These are phyloP conservation scores for Steccherinum ochraceum DNA, from an alignment of 768 basidiomycete species.

Conservation along the genomic window DNA sequence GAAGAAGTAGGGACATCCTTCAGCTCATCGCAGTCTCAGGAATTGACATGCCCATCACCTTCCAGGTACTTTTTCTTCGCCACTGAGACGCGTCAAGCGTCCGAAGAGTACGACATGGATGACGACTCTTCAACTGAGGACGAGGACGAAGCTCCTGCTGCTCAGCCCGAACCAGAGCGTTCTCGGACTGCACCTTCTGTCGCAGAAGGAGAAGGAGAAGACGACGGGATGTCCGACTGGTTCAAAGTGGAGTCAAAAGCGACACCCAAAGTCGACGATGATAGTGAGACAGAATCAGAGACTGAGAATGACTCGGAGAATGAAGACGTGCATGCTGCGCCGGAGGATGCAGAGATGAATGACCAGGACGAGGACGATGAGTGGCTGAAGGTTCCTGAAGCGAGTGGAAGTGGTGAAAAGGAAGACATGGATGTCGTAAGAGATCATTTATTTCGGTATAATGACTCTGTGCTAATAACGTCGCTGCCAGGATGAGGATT, in stretches of 20 bases:
- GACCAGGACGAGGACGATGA: slow-evolving; percentile 29
- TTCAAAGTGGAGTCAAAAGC: slow-evolving; percentile 55
- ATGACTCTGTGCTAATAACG: too few relatives aligned
- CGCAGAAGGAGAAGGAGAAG: slow-evolving; percentile 24
- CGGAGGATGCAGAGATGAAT: slow-evolving; percentile 17
- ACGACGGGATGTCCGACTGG: slow-evolving; percentile 54
- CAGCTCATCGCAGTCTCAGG: background rate
- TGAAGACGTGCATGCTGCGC: slow-evolving; percentile 38
- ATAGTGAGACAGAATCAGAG: slow-evolving; percentile 44
- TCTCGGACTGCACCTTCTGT: slow-evolving; percentile 1
- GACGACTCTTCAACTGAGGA: slow-evolving; percentile 28
- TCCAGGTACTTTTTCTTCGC: slow-evolving; percentile 77
- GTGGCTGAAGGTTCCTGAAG: slow-evolving; percentile 27
- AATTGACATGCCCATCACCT: too few relatives aligned
- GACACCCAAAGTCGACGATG: slow-evolving; percentile 17
- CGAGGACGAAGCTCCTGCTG: slow-evolving; percentile 4
- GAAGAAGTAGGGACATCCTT: slow-evolving; percentile 49
- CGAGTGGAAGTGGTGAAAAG: background rate
- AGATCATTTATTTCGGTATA: background rate
- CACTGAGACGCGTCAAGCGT: slow-evolving; percentile 40
- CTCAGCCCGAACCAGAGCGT: background rate
- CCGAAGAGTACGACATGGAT: slow-evolving; percentile 42
- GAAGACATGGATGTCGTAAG: background rate
- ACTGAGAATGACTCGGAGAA: slow-evolving; percentile 69
- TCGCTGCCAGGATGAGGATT: too few relatives aligned